Base-by-base conservation (phyloP, 2,329 filamentous ascomycete species). In the Aspergillus flavus region DNA sequence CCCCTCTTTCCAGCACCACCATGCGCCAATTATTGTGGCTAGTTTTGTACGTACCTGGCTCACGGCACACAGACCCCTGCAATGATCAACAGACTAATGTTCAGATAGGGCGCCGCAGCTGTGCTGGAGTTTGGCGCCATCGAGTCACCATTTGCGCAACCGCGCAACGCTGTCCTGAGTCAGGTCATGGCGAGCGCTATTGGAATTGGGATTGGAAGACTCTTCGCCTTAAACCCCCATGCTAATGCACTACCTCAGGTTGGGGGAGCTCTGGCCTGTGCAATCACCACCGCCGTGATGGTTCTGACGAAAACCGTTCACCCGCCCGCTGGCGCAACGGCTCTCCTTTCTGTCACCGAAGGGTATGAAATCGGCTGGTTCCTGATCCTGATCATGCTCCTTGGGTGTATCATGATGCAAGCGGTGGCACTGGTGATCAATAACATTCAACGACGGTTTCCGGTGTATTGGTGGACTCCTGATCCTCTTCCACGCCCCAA, bases 121-220 rank as follows among this genome's bases (percentile, higher is more conserved):
- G 89, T 93, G n/a, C 84, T 93, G 43, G 86, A 91, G 70, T 93
- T 91, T 76, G 88, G 89, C 69, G 83, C 87, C 54, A 89, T 92
- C 68, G 87, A 91, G 57, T 89, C 89, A 0, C 90, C 91, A 0
- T 84, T 93, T 32, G 83, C 90, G 0, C 91, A 93, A 71, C 91
- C 91, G 1, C 87, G 91, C 28, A 92, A 90, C 74, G 84, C 86
- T 48, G 74, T 93, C 16, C 64, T 89, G 7, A 88, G 89, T n/a
- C 90, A 93, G 72, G 60, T 90, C 34, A 74, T 92, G 48, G 83
- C 88, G 1, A 83, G 87, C 12, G 43, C 87, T 4, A 79, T 89
- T 39, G 90, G 89, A 11, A 82, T 92, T 14, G 76, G 79, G 32
- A 82, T 91, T 57, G 83, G 83, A 57, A 91, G 91, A 72, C 82